phyloP scores from a whole-genome alignment of 108 stramenopile genomes.

The Conticribra guillardii region DNA sequence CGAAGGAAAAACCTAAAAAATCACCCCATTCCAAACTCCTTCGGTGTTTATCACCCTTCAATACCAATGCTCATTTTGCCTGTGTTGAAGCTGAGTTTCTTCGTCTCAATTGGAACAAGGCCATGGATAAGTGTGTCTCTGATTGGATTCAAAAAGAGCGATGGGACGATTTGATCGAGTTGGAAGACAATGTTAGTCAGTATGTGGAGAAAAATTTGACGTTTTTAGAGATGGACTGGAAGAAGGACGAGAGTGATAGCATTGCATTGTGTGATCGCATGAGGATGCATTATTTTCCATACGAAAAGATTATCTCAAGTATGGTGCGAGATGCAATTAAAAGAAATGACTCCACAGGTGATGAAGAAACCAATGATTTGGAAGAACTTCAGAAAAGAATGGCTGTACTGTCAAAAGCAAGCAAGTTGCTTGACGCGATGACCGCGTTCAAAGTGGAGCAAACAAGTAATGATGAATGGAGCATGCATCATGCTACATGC shows the following conservation, averaged over 20 bases:
- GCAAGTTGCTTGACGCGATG: conserved; percentile 28
- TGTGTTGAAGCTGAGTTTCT: neutral
- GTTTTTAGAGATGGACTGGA: neutral
- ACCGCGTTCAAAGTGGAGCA: conserved; percentile 5
- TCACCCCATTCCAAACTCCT: neutral
- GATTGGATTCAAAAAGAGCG: neutral
- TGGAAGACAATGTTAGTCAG: conserved; percentile 2
- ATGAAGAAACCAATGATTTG: neutral
- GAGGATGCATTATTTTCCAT: conserved; percentile 3
- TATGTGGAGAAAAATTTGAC: conserved; percentile 2
- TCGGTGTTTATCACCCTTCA: neutral
- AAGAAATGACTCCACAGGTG: neutral
- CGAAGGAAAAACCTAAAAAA: neutral
- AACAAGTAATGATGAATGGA: conserved; percentile 13
- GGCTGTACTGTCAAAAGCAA: neutral
- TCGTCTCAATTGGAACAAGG: neutral
- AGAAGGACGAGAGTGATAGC: neutral
- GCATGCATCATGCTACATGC: conserved; percentile 22
- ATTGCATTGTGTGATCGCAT: neutral
- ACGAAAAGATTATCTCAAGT: conserved; percentile 6
- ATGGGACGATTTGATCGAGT: conserved; percentile 15
- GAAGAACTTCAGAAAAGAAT: conserved; percentile 1
- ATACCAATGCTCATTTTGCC: neutral
- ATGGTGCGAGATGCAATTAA: conserved; percentile 2
- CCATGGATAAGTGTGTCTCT: neutral